Conservation (phyloP, 1,139 yeast species). For the Kodamaea sp. region DNA sequence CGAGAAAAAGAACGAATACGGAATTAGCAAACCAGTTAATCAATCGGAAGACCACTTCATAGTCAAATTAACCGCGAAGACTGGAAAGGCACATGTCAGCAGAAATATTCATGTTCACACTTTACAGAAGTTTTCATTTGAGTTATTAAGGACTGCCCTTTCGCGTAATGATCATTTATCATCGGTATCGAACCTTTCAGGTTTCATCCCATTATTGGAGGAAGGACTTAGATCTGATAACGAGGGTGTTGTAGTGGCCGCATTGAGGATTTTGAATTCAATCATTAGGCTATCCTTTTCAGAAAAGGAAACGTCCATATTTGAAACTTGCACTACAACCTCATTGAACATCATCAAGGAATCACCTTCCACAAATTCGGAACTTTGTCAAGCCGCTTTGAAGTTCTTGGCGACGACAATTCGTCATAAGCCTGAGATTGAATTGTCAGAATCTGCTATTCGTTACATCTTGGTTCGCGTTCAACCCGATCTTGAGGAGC, state of each 20-base stretch:
- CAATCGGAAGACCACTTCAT: slow-evolving; percentile 59
- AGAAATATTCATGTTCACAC: slow-evolving; percentile 53
- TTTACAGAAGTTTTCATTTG: slow-evolving; percentile 77
- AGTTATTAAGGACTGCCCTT: slow-evolving; percentile 71
- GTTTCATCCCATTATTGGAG: slow-evolving; percentile 74
- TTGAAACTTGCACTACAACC: slow-evolving; percentile 61
- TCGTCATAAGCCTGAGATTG: slow-evolving; percentile 65
- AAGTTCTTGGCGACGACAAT: slow-evolving; percentile 73
- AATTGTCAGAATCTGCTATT: slow-evolving; percentile 69
- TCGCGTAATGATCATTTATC: slow-evolving; percentile 59
- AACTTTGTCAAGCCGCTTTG: slow-evolving; percentile 79
- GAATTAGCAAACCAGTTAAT: slow-evolving; percentile 12
- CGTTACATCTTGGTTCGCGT: slow-evolving; percentile 75
- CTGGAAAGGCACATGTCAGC: slow-evolving; percentile 53
- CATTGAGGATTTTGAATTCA: slow-evolving; percentile 63
- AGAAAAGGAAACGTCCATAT: slow-evolving; percentile 51
- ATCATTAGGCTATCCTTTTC: slow-evolving; percentile 65
- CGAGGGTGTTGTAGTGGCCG: slow-evolving; percentile 73
- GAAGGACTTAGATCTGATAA: slow-evolving; percentile 60
- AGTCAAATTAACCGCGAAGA: slow-evolving; percentile 64
- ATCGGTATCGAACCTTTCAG: slow-evolving; percentile 61
- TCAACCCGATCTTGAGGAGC: slow-evolving; percentile 89
- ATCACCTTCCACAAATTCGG: slow-evolving; percentile 76
- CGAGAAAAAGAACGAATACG: slow-evolving; percentile 25
- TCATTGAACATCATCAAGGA: slow-evolving; percentile 70